Conservation (phyloP, 176 grass and related monocot genomes). For the Cymbopogon citratus region DNA sequence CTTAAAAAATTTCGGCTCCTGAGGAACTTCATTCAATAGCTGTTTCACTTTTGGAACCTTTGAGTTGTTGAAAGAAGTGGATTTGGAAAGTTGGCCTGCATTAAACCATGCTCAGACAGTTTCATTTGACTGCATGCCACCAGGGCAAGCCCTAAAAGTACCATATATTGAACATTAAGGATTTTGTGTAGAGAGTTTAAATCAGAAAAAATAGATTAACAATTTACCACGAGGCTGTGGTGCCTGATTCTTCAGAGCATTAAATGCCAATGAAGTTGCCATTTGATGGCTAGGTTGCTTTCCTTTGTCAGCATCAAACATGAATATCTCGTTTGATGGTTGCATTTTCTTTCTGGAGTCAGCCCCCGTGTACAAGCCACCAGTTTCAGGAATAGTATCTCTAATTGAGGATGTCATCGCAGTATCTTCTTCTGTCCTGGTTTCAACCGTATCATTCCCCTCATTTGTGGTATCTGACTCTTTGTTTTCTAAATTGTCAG, state of each 20-base stretch:
- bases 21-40: constrained; percentile 59
- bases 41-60: constrained; percentile 95
- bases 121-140: neutral
- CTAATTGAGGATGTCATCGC: constrained; percentile 9
- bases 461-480: constrained; percentile 30
- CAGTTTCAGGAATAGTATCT: constrained; percentile 22
- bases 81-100: constrained; percentile 70
- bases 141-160: constrained; percentile 8
- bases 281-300: constrained; percentile 31
- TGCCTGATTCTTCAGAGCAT: constrained; percentile 33
- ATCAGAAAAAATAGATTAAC: constrained; percentile 20
- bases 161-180: constrained; percentile 12
- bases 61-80: constrained; percentile 78
- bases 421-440: constrained; percentile 30
- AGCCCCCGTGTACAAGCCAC: constrained; percentile 8
- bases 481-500: constrained; percentile 34
- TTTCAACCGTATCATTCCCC: constrained; percentile 21
- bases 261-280: constrained; percentile 30
- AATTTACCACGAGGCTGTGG: constrained; percentile 50
- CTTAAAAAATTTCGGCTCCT: constrained; percentile 49
- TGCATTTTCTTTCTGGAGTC: constrained; percentile 37
- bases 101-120: constrained; percentile 7
- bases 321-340: constrained; percentile 24
- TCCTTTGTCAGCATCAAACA: constrained; percentile 42
- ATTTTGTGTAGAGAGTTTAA: constrained; percentile 7